A percentile compares a stretch with the other conserved stretches of the same genome.
phyloP scores from a whole-genome alignment of 345 rosid genomes.

The Sisymbrium irio region DNA sequence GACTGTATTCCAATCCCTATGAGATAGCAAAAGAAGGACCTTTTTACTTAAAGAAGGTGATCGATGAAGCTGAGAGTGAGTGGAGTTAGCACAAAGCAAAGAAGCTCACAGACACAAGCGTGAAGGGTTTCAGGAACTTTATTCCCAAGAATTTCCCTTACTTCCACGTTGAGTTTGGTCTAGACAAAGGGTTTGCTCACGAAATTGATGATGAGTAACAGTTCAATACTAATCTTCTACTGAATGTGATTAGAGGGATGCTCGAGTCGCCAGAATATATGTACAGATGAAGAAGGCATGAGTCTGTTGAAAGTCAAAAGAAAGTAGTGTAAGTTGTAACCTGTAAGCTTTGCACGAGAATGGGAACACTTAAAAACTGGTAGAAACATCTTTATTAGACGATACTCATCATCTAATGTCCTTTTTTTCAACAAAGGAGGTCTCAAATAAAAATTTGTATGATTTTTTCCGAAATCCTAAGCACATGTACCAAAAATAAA shows the following conservation, averaged over 20 bases:
- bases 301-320: constrained; percentile 67
- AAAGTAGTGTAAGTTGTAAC: too few species aligned
- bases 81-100: constrained; percentile 94
- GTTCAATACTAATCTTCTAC: constrained; percentile 76
- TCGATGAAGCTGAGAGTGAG: too few species aligned
- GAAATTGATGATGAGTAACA: constrained; percentile 91
- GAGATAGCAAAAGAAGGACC: constrained; percentile 79
- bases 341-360: constrained; percentile 45
- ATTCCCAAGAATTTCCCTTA: constrained; percentile 91
- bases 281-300: constrained; percentile 65
- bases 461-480: not conserved
- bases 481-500: not conserved
- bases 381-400: constrained; percentile 70
- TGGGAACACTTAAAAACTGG: constrained; percentile 95
- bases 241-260: constrained; percentile 92
- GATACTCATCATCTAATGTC: not conserved
- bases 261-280: constrained; percentile 76
- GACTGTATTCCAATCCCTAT: constrained; percentile 74
- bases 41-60: constrained; percentile 87
- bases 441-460: not conserved
- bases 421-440: not conserved
- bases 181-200: constrained; percentile 77
- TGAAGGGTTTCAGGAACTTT: constrained; percentile 76
- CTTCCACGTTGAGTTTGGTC: constrained; percentile 91
- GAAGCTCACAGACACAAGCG: constrained; percentile 86